phyloP scores from a whole-genome alignment of 108 stramenopile species.

The Stephanodiscus triporus region DNA sequence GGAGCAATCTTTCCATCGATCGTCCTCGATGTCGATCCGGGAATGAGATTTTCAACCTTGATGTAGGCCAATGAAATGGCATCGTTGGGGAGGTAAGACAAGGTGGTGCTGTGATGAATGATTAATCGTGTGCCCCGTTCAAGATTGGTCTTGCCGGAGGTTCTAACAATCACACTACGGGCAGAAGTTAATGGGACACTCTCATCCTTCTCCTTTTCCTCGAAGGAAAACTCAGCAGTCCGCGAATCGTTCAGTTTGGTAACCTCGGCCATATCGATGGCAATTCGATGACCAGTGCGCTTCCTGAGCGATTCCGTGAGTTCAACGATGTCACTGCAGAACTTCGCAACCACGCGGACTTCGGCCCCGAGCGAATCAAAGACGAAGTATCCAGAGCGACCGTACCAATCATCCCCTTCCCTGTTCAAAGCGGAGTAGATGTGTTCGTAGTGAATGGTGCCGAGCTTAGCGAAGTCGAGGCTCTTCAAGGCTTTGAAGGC shows the following conservation, averaged over 20 bases:
- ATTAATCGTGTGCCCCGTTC: too few relatives aligned
- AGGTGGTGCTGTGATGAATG: too few relatives aligned
- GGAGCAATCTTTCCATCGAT: not conserved
- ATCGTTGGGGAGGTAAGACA: too few relatives aligned
- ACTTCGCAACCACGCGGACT: not conserved
- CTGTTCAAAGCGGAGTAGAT: not conserved
- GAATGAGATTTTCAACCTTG: too few relatives aligned
- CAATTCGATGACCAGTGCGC: not conserved
- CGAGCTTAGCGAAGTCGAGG: not conserved
- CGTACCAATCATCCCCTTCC: not conserved
- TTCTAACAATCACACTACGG: too few relatives aligned
- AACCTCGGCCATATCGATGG: not conserved
- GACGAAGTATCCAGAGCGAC: not conserved
- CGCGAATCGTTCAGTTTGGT: not conserved
- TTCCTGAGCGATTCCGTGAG: not conserved
- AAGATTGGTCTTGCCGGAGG: too few relatives aligned
- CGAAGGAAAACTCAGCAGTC: not conserved
- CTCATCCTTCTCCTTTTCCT: not conserved
- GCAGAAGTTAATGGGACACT: too few relatives aligned
- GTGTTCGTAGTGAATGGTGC: slow-evolving; percentile 5
- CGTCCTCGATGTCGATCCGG: too few relatives aligned
- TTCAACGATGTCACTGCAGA: not conserved
- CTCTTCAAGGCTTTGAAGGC: not conserved
- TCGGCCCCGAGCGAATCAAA: not conserved
- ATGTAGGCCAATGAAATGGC: too few relatives aligned